Percentiles rank a stretch among this genome's conserved stretches.
Conservation (phyloP, 2,329 filamentous ascomycete species). For the Diaporthe velutina region DNA sequence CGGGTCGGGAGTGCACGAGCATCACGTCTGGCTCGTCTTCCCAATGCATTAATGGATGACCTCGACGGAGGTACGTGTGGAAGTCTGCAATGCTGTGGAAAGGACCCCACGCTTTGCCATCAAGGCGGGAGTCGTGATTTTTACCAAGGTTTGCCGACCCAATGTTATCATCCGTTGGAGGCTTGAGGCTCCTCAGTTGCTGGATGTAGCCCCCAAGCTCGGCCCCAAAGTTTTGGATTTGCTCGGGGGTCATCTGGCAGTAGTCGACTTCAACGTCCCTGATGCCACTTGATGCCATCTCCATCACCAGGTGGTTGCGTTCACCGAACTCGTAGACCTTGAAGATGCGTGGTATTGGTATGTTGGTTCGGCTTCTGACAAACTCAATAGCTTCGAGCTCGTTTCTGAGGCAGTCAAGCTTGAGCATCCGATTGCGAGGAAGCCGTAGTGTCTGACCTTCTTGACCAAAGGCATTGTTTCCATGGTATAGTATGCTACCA, state of each 20-base stretch:
- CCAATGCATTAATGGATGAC: neutral
- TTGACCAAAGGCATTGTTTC: neutral
- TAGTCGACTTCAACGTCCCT: neutral
- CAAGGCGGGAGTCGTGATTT: neutral
- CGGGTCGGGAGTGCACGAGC: slow-evolving; percentile 42
- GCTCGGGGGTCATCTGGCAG: neutral
- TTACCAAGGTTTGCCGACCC: neutral
- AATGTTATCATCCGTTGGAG: neutral
- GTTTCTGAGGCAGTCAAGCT: neutral
- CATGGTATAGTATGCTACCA: neutral
- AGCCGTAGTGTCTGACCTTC: neutral
- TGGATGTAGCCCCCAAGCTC: slow-evolving; percentile 14
- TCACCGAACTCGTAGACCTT: neutral
- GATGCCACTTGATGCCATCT: neutral
- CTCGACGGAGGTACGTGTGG: neutral
- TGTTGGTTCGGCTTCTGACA: neutral
- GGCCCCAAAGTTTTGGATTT: neutral
- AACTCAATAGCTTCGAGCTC: slow-evolving; percentile 6
- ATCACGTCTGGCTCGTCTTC: slow-evolving; percentile 6
- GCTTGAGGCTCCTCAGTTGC: neutral
- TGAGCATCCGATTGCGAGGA: slow-evolving; percentile 11
- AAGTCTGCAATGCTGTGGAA: neutral
- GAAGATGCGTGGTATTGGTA: neutral
- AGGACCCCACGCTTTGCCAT: slow-evolving; percentile 1
- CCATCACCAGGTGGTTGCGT: neutral